Percentiles rank a stretch among this genome's conserved stretches.
Evolutionary conservation across 352 stramenopile genomes (phyloP).

Genomic region (Phytophthora quininea): DNA sequence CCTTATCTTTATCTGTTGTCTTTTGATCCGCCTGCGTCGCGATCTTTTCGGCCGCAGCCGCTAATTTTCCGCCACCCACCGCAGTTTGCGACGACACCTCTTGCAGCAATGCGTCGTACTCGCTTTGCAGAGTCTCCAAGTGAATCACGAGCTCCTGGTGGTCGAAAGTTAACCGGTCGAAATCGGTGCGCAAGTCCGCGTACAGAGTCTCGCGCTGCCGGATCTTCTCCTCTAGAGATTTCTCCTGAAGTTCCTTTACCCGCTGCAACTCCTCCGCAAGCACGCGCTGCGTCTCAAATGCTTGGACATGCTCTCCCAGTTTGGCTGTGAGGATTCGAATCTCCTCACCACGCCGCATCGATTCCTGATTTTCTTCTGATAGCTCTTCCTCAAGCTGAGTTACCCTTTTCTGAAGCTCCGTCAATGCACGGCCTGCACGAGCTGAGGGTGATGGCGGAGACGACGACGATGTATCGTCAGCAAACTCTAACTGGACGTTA

Average conservation of each 20-base stretch:
- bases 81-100: slow-evolving; percentile 50
- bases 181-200: slow-evolving; percentile 64
- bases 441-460: slow-evolving; percentile 49
- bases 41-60: slow-evolving; percentile 40
- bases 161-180: slow-evolving; percentile 82
- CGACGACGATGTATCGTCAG: slow-evolving; percentile 13
- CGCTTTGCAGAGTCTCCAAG: slow-evolving; percentile 74
- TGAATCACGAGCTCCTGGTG: slow-evolving; percentile 85
- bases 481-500: slow-evolving; percentile 40
- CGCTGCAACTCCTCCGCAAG: slow-evolving; percentile 70
- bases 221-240: slow-evolving; percentile 70
- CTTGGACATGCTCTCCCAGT: slow-evolving; percentile 60
- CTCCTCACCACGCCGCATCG: slow-evolving; percentile 72
- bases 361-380: slow-evolving; percentile 82
- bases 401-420: slow-evolving; percentile 76
- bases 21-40: slow-evolving; percentile 31
- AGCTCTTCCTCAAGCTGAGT: slow-evolving; percentile 79
- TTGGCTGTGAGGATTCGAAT: slow-evolving; percentile 75
- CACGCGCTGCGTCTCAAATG: slow-evolving; percentile 63
- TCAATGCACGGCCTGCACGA: slow-evolving; percentile 59
- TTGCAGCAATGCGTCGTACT: slow-evolving; percentile 67
- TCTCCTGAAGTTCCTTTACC: slow-evolving; percentile 71
- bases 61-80: slow-evolving; percentile 47
- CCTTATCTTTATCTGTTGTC: slow-evolving; percentile 23
- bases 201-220: slow-evolving; percentile 63